Evolutionary conservation across 108 stramenopile species (phyloP).

Genomic region (Skeletonema tropicum): DNA sequence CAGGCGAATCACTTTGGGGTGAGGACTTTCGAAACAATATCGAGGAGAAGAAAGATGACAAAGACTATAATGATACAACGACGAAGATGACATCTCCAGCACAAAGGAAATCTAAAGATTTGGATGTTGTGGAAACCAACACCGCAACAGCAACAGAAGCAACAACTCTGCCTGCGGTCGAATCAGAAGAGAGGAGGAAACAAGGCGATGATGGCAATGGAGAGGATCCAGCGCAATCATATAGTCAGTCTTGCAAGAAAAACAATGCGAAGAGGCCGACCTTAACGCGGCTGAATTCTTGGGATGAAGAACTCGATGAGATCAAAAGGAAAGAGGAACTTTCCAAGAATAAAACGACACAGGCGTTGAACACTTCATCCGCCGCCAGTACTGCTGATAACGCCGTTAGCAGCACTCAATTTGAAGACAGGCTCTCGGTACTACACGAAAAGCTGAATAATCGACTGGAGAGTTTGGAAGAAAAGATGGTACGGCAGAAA

Average conservation of each 20-base stretch:
- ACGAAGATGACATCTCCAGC: no score
- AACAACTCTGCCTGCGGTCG: not conserved
- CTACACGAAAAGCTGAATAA: constrained; percentile 45
- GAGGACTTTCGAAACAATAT: constrained; percentile 27
- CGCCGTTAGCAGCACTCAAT: constrained; percentile 18
- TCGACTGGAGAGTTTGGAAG: constrained; percentile 42
- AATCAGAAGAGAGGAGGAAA: not conserved
- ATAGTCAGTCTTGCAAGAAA: no score
- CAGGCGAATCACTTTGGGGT: constrained; percentile 54
- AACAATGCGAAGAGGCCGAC: not conserved
- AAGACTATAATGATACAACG: not conserved
- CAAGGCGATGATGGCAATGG: not conserved
- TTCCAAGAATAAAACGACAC: constrained; percentile 6
- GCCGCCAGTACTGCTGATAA: not conserved
- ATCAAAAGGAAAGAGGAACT: not conserved
- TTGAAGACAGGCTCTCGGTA: constrained; percentile 40
- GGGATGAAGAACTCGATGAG: not conserved
- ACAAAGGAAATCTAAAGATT: no score
- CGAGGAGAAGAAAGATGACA: constrained; percentile 5
- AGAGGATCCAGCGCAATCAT: no score
- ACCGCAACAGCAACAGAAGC: not conserved
- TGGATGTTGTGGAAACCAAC: not conserved
- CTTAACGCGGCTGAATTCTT: constrained; percentile 1
- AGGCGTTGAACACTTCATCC: not conserved
- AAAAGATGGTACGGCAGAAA: constrained; percentile 37